Percentiles rank a stretch among this genome's conserved stretches.
These are phyloP conservation scores for Conticribra guillardii DNA, from an alignment of 108 stramenopile species.

Conservation along the genomic window DNA sequence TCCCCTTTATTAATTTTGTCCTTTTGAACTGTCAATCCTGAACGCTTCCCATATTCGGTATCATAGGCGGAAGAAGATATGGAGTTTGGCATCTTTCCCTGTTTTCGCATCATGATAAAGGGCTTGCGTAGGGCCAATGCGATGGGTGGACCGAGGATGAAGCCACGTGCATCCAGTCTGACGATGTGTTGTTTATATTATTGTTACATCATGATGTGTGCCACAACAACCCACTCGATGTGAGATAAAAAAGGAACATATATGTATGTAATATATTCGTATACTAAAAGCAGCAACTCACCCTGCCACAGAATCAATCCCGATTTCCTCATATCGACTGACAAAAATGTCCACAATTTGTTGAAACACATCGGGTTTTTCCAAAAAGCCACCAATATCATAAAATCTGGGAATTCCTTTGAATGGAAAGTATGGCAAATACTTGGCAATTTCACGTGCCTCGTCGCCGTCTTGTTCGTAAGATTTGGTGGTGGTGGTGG, in stretches of 20 bases:
- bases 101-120: conserved; percentile 98
- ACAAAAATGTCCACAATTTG: conserved; percentile 90
- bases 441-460: conserved; percentile 89
- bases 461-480: conserved; percentile 85
- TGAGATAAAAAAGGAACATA: background rate
- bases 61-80: conserved; percentile 82
- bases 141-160: conserved; percentile 96
- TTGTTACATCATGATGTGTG: conserved; percentile 1
- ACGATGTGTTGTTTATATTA: too few relatives aligned
- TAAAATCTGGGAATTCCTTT: conserved; percentile 98
- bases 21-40: conserved; percentile 90
- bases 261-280: background rate
- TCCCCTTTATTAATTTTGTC: conserved; percentile 87
- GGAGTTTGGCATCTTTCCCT: conserved; percentile 98
- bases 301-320: conserved; percentile 90
- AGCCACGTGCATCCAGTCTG: conserved; percentile 92
- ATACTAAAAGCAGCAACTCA: conserved; percentile 7
- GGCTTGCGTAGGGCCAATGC: conserved; percentile 95
- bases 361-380: conserved; percentile 88
- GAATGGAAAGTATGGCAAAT: conserved; percentile 97
- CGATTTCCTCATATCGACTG: conserved; percentile 75
- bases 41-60: conserved; percentile 94
- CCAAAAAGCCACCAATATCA: conserved; percentile 97
- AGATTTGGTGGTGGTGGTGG: too few relatives aligned
- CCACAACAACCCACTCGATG: too few relatives aligned